These are phyloP conservation scores for Trichophyton benhamiae DNA, from an alignment of 2,329 filamentous ascomycete genomes.

Conservation along the genomic window DNA sequence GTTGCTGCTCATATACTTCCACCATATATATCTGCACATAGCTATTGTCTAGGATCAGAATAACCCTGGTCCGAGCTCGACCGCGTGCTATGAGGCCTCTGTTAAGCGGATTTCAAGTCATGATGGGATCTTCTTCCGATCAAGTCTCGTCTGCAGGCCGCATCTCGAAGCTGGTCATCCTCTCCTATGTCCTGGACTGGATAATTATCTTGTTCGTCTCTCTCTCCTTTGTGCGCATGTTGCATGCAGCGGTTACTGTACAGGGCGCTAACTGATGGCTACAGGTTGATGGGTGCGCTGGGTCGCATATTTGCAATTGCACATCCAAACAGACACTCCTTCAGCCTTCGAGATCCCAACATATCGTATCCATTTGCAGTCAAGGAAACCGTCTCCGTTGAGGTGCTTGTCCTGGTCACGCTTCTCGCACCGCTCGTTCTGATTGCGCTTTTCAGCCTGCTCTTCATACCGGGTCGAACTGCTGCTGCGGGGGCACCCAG, in stretches of 20 bases:
- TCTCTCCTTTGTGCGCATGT: background rate
- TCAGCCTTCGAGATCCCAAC: slow-evolving; percentile 58
- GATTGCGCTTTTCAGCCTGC: slow-evolving; percentile 55
- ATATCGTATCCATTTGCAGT: slow-evolving; percentile 67
- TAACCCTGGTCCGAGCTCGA: background rate
- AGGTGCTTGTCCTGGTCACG: slow-evolving; percentile 51
- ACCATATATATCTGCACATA: background rate
- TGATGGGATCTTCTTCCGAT: slow-evolving; percentile 2
- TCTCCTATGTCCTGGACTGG: slow-evolving; percentile 66
- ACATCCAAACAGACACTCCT: slow-evolving; percentile 56
- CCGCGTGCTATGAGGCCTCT: background rate
- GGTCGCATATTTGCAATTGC: slow-evolving; percentile 48
- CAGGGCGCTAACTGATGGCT: background rate
- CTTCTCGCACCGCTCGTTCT: slow-evolving; percentile 54
- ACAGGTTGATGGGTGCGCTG: slow-evolving; percentile 44
- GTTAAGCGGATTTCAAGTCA: background rate
- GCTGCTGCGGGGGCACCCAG: slow-evolving; percentile 50
- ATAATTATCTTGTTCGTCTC: slow-evolving; percentile 46
- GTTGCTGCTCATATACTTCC: background rate
- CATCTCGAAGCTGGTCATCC: slow-evolving; percentile 41
- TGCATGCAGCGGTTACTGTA: too few relatives aligned
- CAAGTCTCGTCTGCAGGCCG: slow-evolving; percentile 8
- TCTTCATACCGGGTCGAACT: slow-evolving; percentile 59
- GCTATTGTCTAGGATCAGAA: background rate
- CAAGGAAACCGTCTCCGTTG: slow-evolving; percentile 59